Percentiles rank a stretch among this genome's conserved stretches.
These are phyloP conservation scores for Salmacisia buchloeana DNA, from an alignment of 1,284 basidiomycete species.

Conservation along the genomic window DNA sequence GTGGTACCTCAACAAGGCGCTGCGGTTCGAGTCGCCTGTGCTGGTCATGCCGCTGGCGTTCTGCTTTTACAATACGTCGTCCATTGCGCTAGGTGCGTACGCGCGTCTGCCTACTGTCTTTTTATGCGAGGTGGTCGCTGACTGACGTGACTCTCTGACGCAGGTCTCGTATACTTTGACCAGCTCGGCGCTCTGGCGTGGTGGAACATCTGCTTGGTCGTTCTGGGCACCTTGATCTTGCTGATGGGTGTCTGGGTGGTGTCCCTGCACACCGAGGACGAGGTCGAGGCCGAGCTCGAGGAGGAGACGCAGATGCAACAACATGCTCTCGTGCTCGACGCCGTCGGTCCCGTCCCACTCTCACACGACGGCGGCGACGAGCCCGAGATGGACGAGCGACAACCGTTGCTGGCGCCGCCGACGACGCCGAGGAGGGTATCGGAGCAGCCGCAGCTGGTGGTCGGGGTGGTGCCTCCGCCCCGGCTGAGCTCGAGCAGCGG, in stretches of 20 bases:
- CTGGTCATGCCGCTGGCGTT: slow-evolving; percentile 90
- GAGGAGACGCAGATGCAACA: slow-evolving; percentile 12
- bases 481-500: too few relatives aligned
- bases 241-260: slow-evolving; percentile 87
- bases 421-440: too few relatives aligned
- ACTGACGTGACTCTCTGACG: not conserved
- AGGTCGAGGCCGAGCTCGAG: slow-evolving; percentile 9
- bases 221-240: slow-evolving; percentile 71
- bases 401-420: not conserved
- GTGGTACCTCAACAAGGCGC: slow-evolving; percentile 86
- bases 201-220: slow-evolving; percentile 68
- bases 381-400: slow-evolving; percentile 3
- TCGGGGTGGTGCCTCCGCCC: too few relatives aligned
- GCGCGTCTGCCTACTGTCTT: not conserved
- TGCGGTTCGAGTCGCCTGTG: slow-evolving; percentile 68
- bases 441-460: too few relatives aligned
- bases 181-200: slow-evolving; percentile 71
- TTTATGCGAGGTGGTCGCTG: not conserved
- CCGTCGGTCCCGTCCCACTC: slow-evolving; percentile 9
- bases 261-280: slow-evolving; percentile 46
- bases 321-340: not conserved
- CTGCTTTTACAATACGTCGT: slow-evolving; percentile 90
- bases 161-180: slow-evolving; percentile 74
- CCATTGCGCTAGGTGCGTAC: slow-evolving; percentile 50
- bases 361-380: not conserved